Evolutionary conservation across 139 green algal genomes (phyloP).

Genomic region (Axilococcus clingmanii): DNA sequence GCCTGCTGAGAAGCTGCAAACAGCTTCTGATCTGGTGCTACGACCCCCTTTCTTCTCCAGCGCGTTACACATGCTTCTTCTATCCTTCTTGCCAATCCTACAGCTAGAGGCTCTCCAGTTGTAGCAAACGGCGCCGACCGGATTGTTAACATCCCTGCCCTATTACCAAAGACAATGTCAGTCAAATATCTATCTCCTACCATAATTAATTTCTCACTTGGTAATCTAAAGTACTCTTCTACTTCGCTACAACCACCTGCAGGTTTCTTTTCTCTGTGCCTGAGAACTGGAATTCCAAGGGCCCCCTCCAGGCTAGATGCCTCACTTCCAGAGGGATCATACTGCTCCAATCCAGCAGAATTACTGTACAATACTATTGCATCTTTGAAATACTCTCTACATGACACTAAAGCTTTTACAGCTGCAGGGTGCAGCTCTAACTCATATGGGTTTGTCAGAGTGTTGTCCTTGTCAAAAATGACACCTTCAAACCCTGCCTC

Average conservation of each 20-base stretch:
- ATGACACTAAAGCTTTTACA: constrained; percentile 32
- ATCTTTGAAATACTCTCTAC: constrained; percentile 43
- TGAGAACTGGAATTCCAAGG: constrained; percentile 69
- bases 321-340: constrained; percentile 74
- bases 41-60: constrained; percentile 33
- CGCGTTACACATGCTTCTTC: constrained; percentile 45
- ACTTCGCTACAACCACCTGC: constrained; percentile 53
- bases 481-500: constrained; percentile 64
- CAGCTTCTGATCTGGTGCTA: constrained; percentile 33
- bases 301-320: constrained; percentile 60
- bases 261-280: constrained; percentile 81
- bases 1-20: background rate
- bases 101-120: constrained; percentile 49
- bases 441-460: constrained; percentile 71
- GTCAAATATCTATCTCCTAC: constrained; percentile 86
- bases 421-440: constrained; percentile 31
- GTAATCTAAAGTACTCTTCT: constrained; percentile 56
- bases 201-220: constrained; percentile 57
- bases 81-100: constrained; percentile 41
- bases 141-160: constrained; percentile 76
- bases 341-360: constrained; percentile 83
- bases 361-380: constrained; percentile 80
- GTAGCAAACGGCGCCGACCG: constrained; percentile 54
- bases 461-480: constrained; percentile 98
- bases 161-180: constrained; percentile 82